Percentiles rank a stretch among this genome's conserved stretches.
Evolutionary conservation across 768 basidiomycete genomes (phyloP).

Genomic region (Suillus discolor): DNA sequence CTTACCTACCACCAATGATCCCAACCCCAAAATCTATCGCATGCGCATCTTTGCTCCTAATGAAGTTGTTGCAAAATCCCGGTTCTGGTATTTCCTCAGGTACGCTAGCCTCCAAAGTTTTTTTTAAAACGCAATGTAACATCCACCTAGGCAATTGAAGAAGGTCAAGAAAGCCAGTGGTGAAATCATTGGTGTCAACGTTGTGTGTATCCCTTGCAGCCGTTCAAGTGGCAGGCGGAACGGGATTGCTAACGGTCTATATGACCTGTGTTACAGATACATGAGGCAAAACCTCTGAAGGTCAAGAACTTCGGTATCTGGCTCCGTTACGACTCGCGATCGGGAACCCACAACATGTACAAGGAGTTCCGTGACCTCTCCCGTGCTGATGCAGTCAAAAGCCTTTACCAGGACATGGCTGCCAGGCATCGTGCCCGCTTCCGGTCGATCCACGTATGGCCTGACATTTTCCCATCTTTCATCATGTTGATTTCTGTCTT

Average conservation of each 20-base stretch:
- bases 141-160: slow-evolving; percentile 74
- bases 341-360: slow-evolving; percentile 99
- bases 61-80: slow-evolving; percentile 97
- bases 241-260: slow-evolving; percentile 56
- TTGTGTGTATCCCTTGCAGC: slow-evolving; percentile 81
- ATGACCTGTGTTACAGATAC: slow-evolving; percentile 67
- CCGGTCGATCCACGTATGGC: slow-evolving; percentile 92
- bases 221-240: slow-evolving; percentile 89
- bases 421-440: slow-evolving; percentile 99
- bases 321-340: slow-evolving; percentile 99
- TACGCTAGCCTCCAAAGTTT: slow-evolving; percentile 34
- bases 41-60: slow-evolving; percentile 99
- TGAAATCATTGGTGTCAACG: slow-evolving; percentile 98
- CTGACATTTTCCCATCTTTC: slow-evolving; percentile 6
- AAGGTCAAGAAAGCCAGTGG: slow-evolving; percentile 99
- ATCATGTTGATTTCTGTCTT: slow-evolving; percentile 1
- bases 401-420: slow-evolving; percentile 99
- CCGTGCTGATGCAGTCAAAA: slow-evolving; percentile 94
- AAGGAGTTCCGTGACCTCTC: slow-evolving; percentile 97
- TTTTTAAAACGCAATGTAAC: neutral
- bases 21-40: slow-evolving; percentile 97
- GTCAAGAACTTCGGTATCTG: slow-evolving; percentile 99
- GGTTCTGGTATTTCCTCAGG: slow-evolving; percentile 99
- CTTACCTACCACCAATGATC: slow-evolving; percentile 90
- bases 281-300: slow-evolving; percentile 96